Percentiles rank a stretch among this genome's conserved stretches.
Conservation (phyloP, 495 filamentous ascomycete species). For the Talaromyces ruber region DNA sequence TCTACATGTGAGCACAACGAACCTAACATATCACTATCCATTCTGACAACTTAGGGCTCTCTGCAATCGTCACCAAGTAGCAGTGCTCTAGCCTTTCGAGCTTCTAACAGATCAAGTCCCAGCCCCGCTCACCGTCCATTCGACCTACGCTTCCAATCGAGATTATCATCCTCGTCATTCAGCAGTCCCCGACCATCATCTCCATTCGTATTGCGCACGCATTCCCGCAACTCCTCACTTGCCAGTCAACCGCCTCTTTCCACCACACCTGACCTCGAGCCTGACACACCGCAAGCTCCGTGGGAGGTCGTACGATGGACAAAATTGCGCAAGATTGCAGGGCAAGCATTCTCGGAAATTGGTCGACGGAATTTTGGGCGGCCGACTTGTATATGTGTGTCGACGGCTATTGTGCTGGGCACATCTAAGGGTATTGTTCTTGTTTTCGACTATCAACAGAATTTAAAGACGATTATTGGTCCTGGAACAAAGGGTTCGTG, state of each 20-base stretch:
- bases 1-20: constrained; percentile 53
- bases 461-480: constrained; percentile 84
- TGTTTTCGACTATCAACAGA: constrained; percentile 96
- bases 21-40: constrained; percentile 8
- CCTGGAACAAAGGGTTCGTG: constrained; percentile 80
- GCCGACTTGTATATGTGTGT: constrained; percentile 84
- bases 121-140: constrained; percentile 86
- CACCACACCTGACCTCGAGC: constrained; percentile 44
- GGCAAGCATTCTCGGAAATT: constrained; percentile 87
- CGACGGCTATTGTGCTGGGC: constrained; percentile 82
- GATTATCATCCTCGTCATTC: constrained; percentile 54
- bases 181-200: constrained; percentile 61
- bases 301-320: constrained; percentile 99
- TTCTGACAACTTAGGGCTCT: constrained; percentile 56
- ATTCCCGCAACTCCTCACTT: constrained; percentile 71
- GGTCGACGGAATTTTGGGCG: constrained; percentile 88
- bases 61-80: constrained; percentile 68
- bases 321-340: constrained; percentile 79
- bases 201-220: constrained; percentile 65
- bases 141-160: constrained; percentile 86
- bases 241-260: constrained; percentile 42
- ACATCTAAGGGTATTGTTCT: constrained; percentile 91
- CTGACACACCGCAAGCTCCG: constrained; percentile 59
- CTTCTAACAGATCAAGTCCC: constrained; percentile 45
- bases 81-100: constrained; percentile 42